phyloP scores from a whole-genome alignment of 1,139 yeast species.

The Pichia sp. region DNA sequence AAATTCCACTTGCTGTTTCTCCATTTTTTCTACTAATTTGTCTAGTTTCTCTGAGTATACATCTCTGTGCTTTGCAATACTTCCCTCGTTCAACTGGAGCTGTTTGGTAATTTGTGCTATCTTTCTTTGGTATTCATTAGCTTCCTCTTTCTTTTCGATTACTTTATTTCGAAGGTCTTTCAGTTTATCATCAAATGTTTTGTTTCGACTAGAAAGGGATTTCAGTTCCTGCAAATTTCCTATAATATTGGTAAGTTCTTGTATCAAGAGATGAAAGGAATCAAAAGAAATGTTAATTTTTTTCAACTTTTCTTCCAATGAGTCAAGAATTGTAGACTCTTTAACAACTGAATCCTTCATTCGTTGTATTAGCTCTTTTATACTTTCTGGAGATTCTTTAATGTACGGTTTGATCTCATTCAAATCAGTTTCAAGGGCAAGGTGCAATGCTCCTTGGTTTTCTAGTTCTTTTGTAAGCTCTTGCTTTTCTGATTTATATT shows the following conservation, averaged over 20 bases:
- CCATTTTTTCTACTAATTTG: slow-evolving; percentile 43
- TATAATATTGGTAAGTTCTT: slow-evolving; percentile 45
- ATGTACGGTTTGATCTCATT: slow-evolving; percentile 56
- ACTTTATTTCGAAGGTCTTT: slow-evolving; percentile 39
- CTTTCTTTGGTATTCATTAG: slow-evolving; percentile 44
- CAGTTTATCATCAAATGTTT: slow-evolving; percentile 36
- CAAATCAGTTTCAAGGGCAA: slow-evolving; percentile 51
- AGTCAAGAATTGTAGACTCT: slow-evolving; percentile 35
- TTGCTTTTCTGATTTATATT: slow-evolving; percentile 57
- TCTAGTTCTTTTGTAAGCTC: slow-evolving; percentile 49
- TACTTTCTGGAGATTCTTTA: slow-evolving; percentile 52
- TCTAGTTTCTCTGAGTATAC: slow-evolving; percentile 47
- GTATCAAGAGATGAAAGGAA: slow-evolving; percentile 49
- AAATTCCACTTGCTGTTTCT: slow-evolving; percentile 38
- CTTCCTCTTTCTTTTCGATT: slow-evolving; percentile 39
- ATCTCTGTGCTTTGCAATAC: slow-evolving; percentile 41
- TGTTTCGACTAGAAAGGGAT: slow-evolving; percentile 43
- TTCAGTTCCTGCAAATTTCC: slow-evolving; percentile 53
- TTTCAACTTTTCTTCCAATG: slow-evolving; percentile 42
- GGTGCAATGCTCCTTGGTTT: slow-evolving; percentile 44
- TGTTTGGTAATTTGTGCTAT: slow-evolving; percentile 46
- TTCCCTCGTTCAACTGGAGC: slow-evolving; percentile 37
- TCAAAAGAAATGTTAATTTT: slow-evolving; percentile 51
- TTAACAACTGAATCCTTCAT: slow-evolving; percentile 42
- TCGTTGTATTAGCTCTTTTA: slow-evolving; percentile 50